Evolutionary conservation across 2,329 filamentous ascomycete species (phyloP), one percentile per base, ranked within the genome.

Genomic region (Penicillium sp.): DNA sequence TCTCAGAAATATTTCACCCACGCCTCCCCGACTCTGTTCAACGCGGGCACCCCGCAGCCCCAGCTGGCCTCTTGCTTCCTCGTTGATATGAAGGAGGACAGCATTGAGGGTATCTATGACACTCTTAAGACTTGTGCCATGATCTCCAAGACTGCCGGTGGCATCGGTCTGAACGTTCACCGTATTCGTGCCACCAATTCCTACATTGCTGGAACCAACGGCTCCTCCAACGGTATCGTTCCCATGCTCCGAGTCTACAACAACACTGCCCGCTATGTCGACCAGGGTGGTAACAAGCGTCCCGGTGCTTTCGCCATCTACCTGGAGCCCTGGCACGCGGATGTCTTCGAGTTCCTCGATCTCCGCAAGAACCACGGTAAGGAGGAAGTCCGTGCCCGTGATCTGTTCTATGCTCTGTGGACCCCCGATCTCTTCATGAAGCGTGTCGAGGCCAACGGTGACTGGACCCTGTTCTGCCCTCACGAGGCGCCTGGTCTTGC

Each of bases 381-480:
- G 82, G 95, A 99, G 78, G 95, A 99, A 82, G 87, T 97, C 68
- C 93, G 95, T 73, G 95, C 95, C 66, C 93, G 95, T 75, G 95
- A 99, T 78, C 85, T 99, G 55, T 99, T 99, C 87, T 92, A 97
- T 65, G 95, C 94, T 62, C 86, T 99, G 54, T 99, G 95, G 95
- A 97, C 97, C 60, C 93, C 95, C 16, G 95, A 99, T 83, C 86
- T 99, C 49, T 99, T 99, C 87, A 99, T 99, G 95, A 96, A 97
- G 85, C 93, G 95, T 78, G 94, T 99, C 59, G 93, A 99, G 82
- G 89, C 92, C 84, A 99, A 99, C 78, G 90, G 87, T 59, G 90
- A 95, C 62, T 99, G 95, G 95, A 98, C 95, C 19, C 84, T 99
- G 46, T 97, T 99, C 90, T 99, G 95, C 80, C 95, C 95, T 65